Base-by-base conservation (phyloP, 306 rosid genomes). In the Calophaca sinica region DNA sequence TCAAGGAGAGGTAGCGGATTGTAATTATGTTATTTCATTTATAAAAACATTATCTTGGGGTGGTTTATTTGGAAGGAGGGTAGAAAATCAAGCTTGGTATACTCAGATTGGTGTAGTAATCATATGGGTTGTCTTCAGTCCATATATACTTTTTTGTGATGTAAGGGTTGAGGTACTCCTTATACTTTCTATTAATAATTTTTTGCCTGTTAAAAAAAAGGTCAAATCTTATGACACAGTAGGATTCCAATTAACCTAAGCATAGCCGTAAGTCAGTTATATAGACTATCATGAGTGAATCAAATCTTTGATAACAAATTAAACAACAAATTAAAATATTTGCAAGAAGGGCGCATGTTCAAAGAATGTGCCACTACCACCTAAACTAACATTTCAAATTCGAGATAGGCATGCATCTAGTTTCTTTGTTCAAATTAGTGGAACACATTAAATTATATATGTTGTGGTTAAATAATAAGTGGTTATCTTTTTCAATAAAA, bases 311-410 rank as follows among this genome's bases (percentile, higher is more conserved):
- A n/a, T 55, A 69, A 62, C 32, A 75, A 79, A 57, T n/a, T n/a
- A 31, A 62, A n/a, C 26, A 68, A 28, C 13, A 44, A n/a, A n/a
- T n/a, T n/a, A 63, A n/a, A 42, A 29, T 8, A 14, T 4, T 49
- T 9, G 39, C 48, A 76, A 80, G 82, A 77, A 82, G 80, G 59
- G 12, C 38, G 80, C 83, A 77, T 77, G 84, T 80, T 76, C 70
- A 62, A 50, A 66, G 76, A 67, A 80, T 76, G 75, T 61, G 85
- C 50, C 82, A n/a, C n/a, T n/a, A 80, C 64, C 57, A 29, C 57
- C 73, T 62, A 76, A 85, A 85, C 84, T 69, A 84, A 87, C 85
- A 79, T 82, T 84, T 85, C 84, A 80, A 70, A 77, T 49, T 77
- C 73, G 87, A 76, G 90, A 84, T 76, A 73, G 83, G 53, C 29